Conservation (phyloP, 345 rosid genomes). For the Arabis hirsuta region DNA sequence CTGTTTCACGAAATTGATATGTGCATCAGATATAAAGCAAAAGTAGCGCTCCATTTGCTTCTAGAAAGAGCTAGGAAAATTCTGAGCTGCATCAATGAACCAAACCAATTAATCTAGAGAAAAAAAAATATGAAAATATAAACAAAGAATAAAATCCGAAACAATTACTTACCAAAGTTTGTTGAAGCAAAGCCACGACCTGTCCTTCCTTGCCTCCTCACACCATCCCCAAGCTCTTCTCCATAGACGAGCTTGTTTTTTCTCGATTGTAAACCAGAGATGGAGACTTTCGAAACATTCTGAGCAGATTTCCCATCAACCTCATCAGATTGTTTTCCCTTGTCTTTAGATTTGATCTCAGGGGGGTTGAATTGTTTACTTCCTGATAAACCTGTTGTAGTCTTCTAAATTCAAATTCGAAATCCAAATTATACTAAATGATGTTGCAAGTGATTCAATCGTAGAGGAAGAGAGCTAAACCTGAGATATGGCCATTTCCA, state of each 20-base stretch:
- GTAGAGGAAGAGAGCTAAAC: conserved; percentile 40
- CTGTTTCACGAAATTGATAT: conserved; percentile 68
- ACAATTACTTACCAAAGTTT: conserved; percentile 55
- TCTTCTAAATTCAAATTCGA: too few relatives aligned
- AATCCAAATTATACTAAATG: neutral
- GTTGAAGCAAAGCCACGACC: conserved; percentile 71
- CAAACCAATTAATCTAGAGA: conserved; percentile 41
- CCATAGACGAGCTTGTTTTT: conserved; percentile 66
- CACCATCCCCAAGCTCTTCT: conserved; percentile 81
- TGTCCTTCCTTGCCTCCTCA: conserved; percentile 87
- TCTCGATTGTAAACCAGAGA: conserved; percentile 63
- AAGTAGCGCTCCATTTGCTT: conserved; percentile 81
- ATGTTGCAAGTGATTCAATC: neutral
- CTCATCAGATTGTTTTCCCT: conserved; percentile 76
- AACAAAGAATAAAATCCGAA: conserved; percentile 27
- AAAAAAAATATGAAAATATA: conserved; percentile 13
- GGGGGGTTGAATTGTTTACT: conserved; percentile 86
- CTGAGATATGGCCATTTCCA: conserved; percentile 19
- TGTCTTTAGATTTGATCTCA: conserved; percentile 78
- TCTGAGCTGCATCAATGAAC: conserved; percentile 58
- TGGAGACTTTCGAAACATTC: conserved; percentile 68
- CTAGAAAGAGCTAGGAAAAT: conserved; percentile 66
- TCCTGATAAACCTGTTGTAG: conserved; percentile 81
- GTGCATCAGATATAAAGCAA: conserved; percentile 72
- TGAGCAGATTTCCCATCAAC: conserved; percentile 66